Percentiles rank a stretch among this genome's conserved stretches.
Evolutionary conservation across 2,329 filamentous ascomycete genomes (phyloP).

Genomic region (Hypoxylon sp.): DNA sequence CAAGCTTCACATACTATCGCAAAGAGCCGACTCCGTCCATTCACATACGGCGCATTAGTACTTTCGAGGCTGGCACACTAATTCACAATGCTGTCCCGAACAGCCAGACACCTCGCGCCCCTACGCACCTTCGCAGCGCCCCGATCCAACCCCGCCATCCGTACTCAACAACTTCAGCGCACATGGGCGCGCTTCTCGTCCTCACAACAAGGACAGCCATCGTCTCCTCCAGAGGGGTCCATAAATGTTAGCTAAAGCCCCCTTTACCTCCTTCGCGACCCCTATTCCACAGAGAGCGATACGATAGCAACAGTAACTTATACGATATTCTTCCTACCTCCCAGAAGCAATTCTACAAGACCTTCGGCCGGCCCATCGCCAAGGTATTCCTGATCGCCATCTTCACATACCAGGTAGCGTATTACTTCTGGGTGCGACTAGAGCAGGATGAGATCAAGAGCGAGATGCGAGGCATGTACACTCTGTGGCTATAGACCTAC

Average conservation of each 20-base stretch:
- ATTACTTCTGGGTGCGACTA: conserved; percentile 81
- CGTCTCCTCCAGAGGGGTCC: conserved; percentile 20
- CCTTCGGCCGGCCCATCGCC: conserved; percentile 78
- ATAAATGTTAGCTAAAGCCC: conserved; percentile 40
- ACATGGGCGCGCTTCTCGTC: conserved; percentile 41
- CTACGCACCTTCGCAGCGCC: conserved; percentile 33
- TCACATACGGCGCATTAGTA: not conserved
- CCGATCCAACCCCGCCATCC: conserved; percentile 9
- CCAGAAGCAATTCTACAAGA: conserved; percentile 79
- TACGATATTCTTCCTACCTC: not conserved
- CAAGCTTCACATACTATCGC: conserved; percentile 6
- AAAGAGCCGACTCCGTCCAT: not conserved
- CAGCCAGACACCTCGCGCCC: conserved; percentile 27
- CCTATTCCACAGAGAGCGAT: not conserved
- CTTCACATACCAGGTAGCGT: conserved; percentile 83
- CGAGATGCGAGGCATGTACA: conserved; percentile 68
- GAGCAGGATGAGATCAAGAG: conserved; percentile 78
- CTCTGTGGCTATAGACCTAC: not conserved
- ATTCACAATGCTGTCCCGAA: conserved; percentile 35
- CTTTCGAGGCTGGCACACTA: not conserved
- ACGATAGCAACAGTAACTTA: conserved; percentile 2
- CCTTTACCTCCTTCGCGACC: not conserved
- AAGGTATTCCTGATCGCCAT: conserved; percentile 83
- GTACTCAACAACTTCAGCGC: conserved; percentile 22
- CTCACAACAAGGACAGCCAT: conserved; percentile 28